Base-by-base conservation (phyloP, 345 rosid species). In the Carallia brachiata region DNA sequence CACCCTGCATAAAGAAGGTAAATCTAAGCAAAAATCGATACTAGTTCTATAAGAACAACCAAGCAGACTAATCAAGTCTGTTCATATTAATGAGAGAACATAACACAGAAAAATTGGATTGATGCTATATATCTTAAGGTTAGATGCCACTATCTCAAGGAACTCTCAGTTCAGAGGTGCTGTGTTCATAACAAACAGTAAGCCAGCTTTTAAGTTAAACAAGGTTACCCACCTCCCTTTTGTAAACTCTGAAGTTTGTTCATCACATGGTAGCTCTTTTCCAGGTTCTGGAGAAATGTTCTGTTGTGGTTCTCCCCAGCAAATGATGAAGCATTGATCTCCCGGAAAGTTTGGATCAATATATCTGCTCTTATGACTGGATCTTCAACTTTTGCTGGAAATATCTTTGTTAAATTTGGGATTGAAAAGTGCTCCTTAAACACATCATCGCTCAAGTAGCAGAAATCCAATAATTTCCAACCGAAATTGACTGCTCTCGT, bases 341-440 rank as follows among this genome's bases (percentile, higher is more conserved):
- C 97, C 82, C 86, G 78, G 65, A 92, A 74, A 62, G 91, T 86
- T 81, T 92, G 96, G 67, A 95, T 77, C 73, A 95, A 72, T 71
- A 95, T 87, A 75, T 95, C 97, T 68, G 89, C 86, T 75, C 99
- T 86, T 68, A 95, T 74, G 69, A 89, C 65, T 61, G 99, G 99
- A 79, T 95, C 97, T 77, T 92, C 97, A 19, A 95, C 87, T 54
- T 84, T 89, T 54, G 97, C 90, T 1, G 99, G 97, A 70, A 90
- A 87, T 73, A 95, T 90, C 85, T 92, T 92, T 34, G 93, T 78
- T 63, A 79, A 69, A 57, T 85, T 66, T 71, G 90, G 86, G 74
- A 78, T 31, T 34, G 80, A 67, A 44, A 77, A 77, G 52, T 70
- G 75, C 66, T 84, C 83, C 72, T 80, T 76, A 79, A 80, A 72